Evolutionary conservation across 495 filamentous ascomycete species (phyloP).

Genomic region (Rhypophila decipiens): DNA sequence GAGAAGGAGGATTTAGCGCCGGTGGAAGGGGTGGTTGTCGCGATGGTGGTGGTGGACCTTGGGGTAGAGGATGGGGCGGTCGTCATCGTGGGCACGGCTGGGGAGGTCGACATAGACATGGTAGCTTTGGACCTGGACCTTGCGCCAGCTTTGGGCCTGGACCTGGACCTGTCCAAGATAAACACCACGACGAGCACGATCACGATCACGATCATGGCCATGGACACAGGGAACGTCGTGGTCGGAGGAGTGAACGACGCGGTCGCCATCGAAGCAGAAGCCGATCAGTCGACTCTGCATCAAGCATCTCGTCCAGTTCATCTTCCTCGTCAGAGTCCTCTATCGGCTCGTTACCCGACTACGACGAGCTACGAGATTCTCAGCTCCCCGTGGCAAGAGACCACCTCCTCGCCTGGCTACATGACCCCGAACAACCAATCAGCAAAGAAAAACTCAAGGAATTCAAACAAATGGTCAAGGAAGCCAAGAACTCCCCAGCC

Average conservation of each 20-base stretch:
- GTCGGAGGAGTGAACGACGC: conserved; percentile 7
- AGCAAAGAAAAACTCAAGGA: conserved; percentile 34
- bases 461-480: conserved; percentile 32
- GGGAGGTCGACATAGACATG: too few relatives aligned
- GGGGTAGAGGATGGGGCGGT: conserved; percentile 3
- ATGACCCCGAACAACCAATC: conserved; percentile 36
- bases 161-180: neutral
- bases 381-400: conserved; percentile 34
- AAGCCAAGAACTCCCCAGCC: conserved; percentile 20
- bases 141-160: too few relatives aligned
- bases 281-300: conserved; percentile 3
- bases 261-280: conserved; percentile 9
- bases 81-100: neutral
- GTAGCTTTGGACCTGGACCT: too few relatives aligned
- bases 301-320: conserved; percentile 5
- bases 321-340: conserved; percentile 25
- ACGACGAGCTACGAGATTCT: conserved; percentile 34
- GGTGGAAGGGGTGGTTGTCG: neutral
- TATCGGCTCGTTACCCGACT: conserved; percentile 40
- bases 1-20: neutral
- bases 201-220: neutral
- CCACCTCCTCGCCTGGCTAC: conserved; percentile 33
- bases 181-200: neutral
- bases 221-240: neutral
- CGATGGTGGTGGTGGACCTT: neutral